Percentiles rank a stretch among this genome's conserved stretches.
Evolutionary conservation across 805 yeast genomes (phyloP).

Genomic region (Lipomyces lipofer): DNA sequence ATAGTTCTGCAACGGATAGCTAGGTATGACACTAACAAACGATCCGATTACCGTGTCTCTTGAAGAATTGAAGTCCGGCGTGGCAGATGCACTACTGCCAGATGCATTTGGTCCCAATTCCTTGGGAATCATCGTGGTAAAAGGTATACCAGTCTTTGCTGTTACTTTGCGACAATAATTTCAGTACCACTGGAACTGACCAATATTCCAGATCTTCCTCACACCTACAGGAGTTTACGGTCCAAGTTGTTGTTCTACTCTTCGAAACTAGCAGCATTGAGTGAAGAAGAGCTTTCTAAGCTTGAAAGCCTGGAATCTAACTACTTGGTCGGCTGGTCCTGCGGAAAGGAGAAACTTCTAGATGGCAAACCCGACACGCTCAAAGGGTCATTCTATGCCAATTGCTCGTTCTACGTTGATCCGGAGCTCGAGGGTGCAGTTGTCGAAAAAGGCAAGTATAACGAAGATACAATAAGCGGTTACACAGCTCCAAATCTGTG

Average conservation of each 20-base stretch:
- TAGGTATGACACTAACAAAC: conserved; percentile 1
- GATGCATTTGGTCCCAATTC: conserved; percentile 58
- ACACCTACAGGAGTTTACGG: conserved; percentile 44
- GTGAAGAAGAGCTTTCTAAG: not conserved
- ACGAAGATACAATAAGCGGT: conserved; percentile 42
- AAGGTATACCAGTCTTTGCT: conserved; percentile 16
- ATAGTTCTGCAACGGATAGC: too few relatives aligned
- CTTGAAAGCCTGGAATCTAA: conserved; percentile 52
- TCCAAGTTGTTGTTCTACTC: conserved; percentile 46
- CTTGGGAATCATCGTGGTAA: conserved; percentile 54
- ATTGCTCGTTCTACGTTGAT: conserved; percentile 56
- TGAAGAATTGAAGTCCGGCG: conserved; percentile 34
- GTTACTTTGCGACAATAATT: not conserved
- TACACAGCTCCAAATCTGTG: conserved; percentile 55
- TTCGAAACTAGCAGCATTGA: conserved; percentile 36
- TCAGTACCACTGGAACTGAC: not conserved
- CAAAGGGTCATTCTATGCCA: conserved; percentile 60
- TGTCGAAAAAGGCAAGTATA: conserved; percentile 32
- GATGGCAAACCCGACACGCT: conserved; percentile 49
- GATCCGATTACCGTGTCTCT: conserved; percentile 13
- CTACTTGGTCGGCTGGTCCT: conserved; percentile 63
- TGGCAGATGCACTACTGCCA: conserved; percentile 40
- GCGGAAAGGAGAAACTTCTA: conserved; percentile 54
- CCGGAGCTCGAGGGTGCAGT: conserved; percentile 50
- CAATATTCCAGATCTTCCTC: conserved; percentile 41